These are phyloP conservation scores for Tulasnella calospora DNA, from an alignment of 768 basidiomycete species.

Conservation along the genomic window DNA sequence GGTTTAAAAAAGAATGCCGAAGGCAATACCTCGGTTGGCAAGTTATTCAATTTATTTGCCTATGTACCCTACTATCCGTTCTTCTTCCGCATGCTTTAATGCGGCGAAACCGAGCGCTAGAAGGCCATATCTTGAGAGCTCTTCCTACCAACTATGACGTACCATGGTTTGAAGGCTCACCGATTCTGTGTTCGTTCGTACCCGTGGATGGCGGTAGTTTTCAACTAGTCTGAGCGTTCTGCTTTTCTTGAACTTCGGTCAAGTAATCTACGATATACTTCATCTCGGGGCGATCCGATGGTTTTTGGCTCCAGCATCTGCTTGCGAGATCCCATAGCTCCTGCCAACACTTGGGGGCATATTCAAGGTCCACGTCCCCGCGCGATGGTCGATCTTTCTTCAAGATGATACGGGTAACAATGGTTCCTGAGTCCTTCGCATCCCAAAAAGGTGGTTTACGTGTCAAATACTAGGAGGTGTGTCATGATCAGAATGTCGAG, in stretches of 20 bases:
- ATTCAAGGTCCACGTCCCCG: not conserved
- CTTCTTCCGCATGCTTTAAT: too few species aligned
- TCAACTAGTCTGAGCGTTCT: not conserved
- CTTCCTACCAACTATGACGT: too few species aligned
- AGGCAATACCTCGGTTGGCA: constrained; percentile 88
- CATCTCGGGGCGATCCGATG: not conserved
- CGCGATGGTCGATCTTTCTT: not conserved
- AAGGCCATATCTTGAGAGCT: too few species aligned
- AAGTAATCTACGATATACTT: not conserved
- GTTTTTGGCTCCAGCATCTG: not conserved
- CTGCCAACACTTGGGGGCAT: not conserved
- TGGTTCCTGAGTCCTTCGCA: not conserved
- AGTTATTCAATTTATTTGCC: constrained; percentile 61
- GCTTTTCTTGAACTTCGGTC: not conserved
- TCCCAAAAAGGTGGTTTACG: not conserved
- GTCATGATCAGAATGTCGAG: not conserved
- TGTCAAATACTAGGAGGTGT: not conserved
- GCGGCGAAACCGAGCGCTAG: too few species aligned
- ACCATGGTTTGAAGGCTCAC: too few species aligned
- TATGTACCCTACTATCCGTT: too few species aligned
- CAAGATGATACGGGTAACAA: not conserved
- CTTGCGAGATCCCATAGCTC: constrained; percentile 11
- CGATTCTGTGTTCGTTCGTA: too few species aligned
- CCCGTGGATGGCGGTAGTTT: too few species aligned
- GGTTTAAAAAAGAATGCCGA: constrained; percentile 96